Conservation (phyloP, 495 filamentous ascomycete genomes). For the Terfezia boudieri region DNA sequence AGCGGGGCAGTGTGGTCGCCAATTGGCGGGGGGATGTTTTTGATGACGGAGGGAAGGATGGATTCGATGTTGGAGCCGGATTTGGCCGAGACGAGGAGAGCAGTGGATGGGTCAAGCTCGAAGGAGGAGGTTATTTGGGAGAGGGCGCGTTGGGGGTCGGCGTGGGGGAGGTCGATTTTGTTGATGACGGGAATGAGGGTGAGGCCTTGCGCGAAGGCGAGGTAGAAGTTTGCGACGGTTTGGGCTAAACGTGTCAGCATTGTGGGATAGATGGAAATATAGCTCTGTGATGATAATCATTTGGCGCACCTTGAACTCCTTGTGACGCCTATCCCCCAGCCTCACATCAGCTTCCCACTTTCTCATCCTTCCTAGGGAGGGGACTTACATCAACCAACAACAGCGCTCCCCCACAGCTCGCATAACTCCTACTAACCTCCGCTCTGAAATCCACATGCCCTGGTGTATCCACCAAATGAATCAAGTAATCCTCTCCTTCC, state of each 20-base stretch:
- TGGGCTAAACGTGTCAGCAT: conserved; percentile 6
- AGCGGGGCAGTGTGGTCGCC: conserved; percentile 34
- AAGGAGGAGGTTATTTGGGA: conserved; percentile 69
- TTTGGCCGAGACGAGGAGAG: conserved; percentile 79
- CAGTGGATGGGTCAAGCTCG: conserved; percentile 60
- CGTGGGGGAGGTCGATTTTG: conserved; percentile 79
- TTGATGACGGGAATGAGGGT: conserved; percentile 80
- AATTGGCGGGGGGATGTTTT: conserved; percentile 43
- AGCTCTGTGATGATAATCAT: too few relatives aligned
- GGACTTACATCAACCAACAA: conserved; percentile 70
- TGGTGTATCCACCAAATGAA: conserved; percentile 91
- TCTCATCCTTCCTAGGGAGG: conserved; percentile 27
- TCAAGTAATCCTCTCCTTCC: conserved; percentile 64
- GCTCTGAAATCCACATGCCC: conserved; percentile 96
- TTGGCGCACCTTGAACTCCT: conserved; percentile 17
- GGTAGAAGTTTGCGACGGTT: conserved; percentile 81
- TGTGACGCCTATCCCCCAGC: conserved; percentile 7
- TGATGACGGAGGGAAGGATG: conserved; percentile 63
- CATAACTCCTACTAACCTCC: conserved; percentile 85
- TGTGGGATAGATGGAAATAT: too few relatives aligned
- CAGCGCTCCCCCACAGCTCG: conserved; percentile 80
- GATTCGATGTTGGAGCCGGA: conserved; percentile 67
- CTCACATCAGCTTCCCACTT: neutral
- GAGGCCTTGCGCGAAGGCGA: conserved; percentile 80
- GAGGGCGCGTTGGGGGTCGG: conserved; percentile 63